phyloP scores from a whole-genome alignment of 139 green algal genomes.

The Chlamydomonas sp. region DNA sequence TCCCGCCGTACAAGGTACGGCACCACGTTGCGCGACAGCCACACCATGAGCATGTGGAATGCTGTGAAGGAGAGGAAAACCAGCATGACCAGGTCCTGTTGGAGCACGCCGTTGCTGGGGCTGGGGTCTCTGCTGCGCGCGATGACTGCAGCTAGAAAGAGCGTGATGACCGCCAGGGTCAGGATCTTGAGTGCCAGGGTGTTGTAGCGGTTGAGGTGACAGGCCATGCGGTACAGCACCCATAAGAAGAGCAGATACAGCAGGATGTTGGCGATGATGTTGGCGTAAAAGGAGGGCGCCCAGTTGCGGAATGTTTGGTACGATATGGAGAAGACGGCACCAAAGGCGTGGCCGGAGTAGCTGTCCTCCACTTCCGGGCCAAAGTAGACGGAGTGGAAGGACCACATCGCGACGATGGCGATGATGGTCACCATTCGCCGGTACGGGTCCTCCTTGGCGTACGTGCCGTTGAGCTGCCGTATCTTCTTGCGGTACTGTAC shows the following conservation, averaged over 20 bases:
- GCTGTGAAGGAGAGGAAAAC: neutral
- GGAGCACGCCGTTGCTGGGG: no score
- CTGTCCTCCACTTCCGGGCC: neutral
- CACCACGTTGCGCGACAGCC: neutral
- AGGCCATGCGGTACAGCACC: neutral
- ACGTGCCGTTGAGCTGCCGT: constrained; percentile 19
- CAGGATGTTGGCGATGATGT: neutral
- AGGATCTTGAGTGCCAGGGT: no score
- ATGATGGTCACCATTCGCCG: neutral
- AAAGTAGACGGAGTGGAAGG: constrained; percentile 13
- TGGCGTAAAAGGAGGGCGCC: neutral
- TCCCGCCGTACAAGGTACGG: neutral
- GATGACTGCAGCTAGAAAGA: no score
- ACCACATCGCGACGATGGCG: constrained; percentile 11
- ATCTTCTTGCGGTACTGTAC: constrained; percentile 19
- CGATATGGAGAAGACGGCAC: constrained; percentile 10
- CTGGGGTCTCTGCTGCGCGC: no score
- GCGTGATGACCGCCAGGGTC: no score
- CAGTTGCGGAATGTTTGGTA: neutral
- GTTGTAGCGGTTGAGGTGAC: neutral
- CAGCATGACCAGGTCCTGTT: constrained; percentile 20
- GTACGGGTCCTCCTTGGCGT: neutral
- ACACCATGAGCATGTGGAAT: neutral
- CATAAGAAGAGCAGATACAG: neutral
- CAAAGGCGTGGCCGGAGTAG: neutral